Evolutionary conservation across 352 stramenopile genomes (phyloP), one percentile per base, ranked within the genome.

Genomic region (Aphanomyces euteiches): DNA sequence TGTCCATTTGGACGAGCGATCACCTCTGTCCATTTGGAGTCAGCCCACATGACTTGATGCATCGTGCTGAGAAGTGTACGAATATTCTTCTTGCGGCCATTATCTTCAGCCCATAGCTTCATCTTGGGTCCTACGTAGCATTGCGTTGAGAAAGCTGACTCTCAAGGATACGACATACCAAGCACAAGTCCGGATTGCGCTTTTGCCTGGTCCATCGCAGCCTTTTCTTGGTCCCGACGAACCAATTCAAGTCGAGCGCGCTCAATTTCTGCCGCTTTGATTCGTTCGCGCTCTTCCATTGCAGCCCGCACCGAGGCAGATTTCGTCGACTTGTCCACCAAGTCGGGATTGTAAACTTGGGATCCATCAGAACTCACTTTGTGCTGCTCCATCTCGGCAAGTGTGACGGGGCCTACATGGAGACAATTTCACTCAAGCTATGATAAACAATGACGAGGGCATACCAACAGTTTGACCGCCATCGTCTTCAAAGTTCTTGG

Each of bases 21-120:
- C 43, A 61, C 54, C 66, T 94, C 87, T 15, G 75, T 77, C 90
- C 90, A 97, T 61, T 91, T 90, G 68, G 79, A 89, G 69, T 84
- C 87, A 28, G 94, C 82, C 90, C 90, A 97, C 80, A 97, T 92
- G 36, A 97, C 87, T 38, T 82, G 79, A 72, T 97, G 90, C 90
- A 97, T 96, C 53, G 89, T 97, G 41, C 83, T 94, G 34, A 97
- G 77, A 59, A 97, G 75, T 61, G 88, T 96, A 59, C 90, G 86
- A 66, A 97, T 93, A 69, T 96, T 97, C 76, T 96, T 95, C 43
- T 90, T 80, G 21, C 84, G 85, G n/a, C 87, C 87, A 63, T 93
- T 93, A 74, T 94, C 87, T 50, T 94, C 85, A 2, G 87, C 87
- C 87, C 87, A 94, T 7, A 43, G 67, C 78, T 94, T 94, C 74